Evolutionary conservation across 345 rosid genomes (phyloP).

Genomic region (Gossypium arboreum): DNA sequence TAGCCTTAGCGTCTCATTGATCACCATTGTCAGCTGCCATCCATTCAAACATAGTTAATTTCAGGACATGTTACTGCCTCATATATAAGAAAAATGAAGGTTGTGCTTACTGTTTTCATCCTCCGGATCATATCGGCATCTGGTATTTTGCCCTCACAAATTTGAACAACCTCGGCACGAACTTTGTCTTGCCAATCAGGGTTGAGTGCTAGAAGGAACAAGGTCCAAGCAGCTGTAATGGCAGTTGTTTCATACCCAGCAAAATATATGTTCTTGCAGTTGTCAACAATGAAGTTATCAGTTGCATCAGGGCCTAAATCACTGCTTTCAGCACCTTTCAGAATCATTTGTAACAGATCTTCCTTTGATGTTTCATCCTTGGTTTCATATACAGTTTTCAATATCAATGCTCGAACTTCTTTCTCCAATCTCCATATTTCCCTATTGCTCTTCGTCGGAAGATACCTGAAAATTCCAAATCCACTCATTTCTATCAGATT

Average conservation of each 20-base stretch:
- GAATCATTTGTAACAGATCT: slow-evolving; percentile 1
- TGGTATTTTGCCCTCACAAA: neutral
- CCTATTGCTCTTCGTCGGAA: slow-evolving; percentile 12
- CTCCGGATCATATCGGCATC: neutral
- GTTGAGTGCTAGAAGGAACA: slow-evolving; percentile 17
- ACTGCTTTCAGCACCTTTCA: slow-evolving; percentile 32
- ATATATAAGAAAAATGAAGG: neutral
- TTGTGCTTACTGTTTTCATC: slow-evolving; percentile 8
- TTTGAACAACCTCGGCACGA: slow-evolving; percentile 2
- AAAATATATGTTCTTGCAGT: slow-evolving; percentile 15
- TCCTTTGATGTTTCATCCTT: slow-evolving; percentile 14
- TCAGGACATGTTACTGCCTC: neutral
- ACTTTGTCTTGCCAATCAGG: slow-evolving; percentile 11
- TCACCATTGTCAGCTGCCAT: slow-evolving; percentile 10
- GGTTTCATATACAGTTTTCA: slow-evolving; percentile 37
- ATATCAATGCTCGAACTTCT: slow-evolving; percentile 31
- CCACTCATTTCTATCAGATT: neutral
- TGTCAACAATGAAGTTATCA: slow-evolving; percentile 24
- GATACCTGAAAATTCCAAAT: slow-evolving; percentile 18
- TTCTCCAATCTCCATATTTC: slow-evolving; percentile 7
- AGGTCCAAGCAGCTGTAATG: slow-evolving; percentile 24
- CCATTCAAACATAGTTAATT: neutral
- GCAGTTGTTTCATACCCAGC: slow-evolving; percentile 32
- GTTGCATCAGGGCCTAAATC: slow-evolving; percentile 12
- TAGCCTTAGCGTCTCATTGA: slow-evolving; percentile 3